Base-by-base conservation (phyloP, 2,329 filamentous ascomycete species). In the Scortechinia acanthostroma region DNA sequence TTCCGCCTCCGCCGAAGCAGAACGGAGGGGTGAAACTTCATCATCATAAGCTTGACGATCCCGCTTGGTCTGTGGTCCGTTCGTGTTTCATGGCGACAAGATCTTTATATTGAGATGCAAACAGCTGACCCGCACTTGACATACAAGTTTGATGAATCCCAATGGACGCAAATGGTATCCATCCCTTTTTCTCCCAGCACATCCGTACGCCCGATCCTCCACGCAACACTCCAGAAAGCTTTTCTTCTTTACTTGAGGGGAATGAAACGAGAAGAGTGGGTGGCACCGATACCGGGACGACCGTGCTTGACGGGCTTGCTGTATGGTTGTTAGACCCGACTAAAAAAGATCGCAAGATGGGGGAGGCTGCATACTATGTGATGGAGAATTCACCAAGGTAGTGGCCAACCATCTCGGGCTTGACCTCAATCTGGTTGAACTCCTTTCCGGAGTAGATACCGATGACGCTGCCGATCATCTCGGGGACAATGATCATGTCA, bases 401-500 rank as follows among this genome's bases (percentile, higher is more conserved):
- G 81, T 97, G 91, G 71, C 93, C 93, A 73, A 98, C 93, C 93
- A 98, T 98, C 83, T 98, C 93, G 62, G 93, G 93, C 86, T 96
- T 96, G 79, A 98, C 93, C 76, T 98, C 93, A 63, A 98, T 91
- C 83, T 96, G 91, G 86, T 98, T 98, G 88, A 98, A 98, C 76
- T 97, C 91, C 86, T 98, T 98, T 69, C 93, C 93, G 58, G 89
- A 95, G 88, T 98, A 98, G 80, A 98, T 93, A 70, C 91, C 93
- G 64, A 98, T 87, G 64, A 98, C 91, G 73, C 80, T 88, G 64
- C 93, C 93, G 69, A 98, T 98, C 93, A 98, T 97, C 83, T 98
- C 93, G 63, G 93, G 93, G 61, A 98, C 93, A 68, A 98, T 85
- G 71, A 98, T 96, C 93, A 98, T 98, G 80, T 98, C 86, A 74